A percentile compares a stretch with the other conserved stretches of the same genome.
These are phyloP conservation scores for Ganoderma sinense DNA, from an alignment of 1,284 basidiomycete species.

Conservation along the genomic window DNA sequence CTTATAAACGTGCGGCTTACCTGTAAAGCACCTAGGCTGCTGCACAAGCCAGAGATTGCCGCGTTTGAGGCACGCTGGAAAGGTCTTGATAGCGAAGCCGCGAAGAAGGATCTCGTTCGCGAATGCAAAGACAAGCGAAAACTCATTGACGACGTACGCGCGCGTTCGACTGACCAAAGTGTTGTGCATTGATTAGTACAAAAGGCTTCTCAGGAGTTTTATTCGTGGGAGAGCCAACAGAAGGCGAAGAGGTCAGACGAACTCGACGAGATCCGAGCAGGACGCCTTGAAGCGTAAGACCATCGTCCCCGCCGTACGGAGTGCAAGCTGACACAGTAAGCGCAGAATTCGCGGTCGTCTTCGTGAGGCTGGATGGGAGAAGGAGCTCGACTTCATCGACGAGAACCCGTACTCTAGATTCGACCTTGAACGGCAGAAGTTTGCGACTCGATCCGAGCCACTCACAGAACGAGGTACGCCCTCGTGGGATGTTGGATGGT, in stretches of 20 bases:
- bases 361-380: not conserved
- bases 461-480: conserved; percentile 13
- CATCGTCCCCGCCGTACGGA: not conserved
- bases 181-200: not conserved
- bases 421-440: conserved; percentile 4
- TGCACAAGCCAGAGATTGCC: not conserved
- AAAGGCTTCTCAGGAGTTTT: not conserved
- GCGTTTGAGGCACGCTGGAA: not conserved
- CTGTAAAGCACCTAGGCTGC: not conserved
- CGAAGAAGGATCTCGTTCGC: not conserved
- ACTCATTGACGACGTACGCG: not conserved
- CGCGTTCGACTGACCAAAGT: not conserved
- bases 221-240: not conserved
- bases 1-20: not conserved
- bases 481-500: not conserved
- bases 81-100: not conserved
- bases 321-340: not conserved
- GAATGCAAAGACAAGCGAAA: not conserved
- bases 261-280: conserved; percentile 2
- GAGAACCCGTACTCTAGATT: not conserved
- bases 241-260: conserved; percentile 2
- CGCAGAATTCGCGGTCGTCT: not conserved
- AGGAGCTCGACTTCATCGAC: not conserved
- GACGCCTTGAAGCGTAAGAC: not conserved
- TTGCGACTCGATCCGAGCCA: not conserved